Evolutionary conservation across 257 asterid genomes (phyloP).

Genomic region (Salvia splendens): DNA sequence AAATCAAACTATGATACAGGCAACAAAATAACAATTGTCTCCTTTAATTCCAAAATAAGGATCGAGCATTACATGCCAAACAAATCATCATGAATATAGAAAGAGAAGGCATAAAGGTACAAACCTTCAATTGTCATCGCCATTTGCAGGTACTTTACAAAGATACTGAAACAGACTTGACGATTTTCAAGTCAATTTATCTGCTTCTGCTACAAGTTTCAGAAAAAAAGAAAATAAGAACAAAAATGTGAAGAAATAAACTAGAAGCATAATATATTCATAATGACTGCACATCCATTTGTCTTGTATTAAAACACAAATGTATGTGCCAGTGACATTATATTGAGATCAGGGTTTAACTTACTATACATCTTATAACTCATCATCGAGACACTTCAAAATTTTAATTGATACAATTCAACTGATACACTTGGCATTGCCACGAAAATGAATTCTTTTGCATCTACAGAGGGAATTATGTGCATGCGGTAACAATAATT

Average conservation of each 20-base stretch:
- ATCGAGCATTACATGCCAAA: conserved; percentile 15
- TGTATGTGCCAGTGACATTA: neutral
- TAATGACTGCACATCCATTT: neutral
- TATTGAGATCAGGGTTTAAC: neutral
- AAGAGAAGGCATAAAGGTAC: conserved; percentile 18
- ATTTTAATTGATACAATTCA: neutral
- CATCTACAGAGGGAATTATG: neutral
- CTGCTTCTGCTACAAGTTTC: conserved; percentile 24
- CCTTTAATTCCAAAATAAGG: conserved; percentile 8
- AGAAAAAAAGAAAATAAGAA: neutral
- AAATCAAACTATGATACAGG: neutral
- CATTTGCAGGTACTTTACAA: conserved; percentile 45
- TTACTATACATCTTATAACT: conserved; percentile 5
- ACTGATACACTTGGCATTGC: conserved; percentile 1
- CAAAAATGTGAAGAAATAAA: conserved; percentile 1
- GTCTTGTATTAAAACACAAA: neutral
- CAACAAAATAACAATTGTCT: neutral
- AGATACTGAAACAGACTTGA: conserved; percentile 18
- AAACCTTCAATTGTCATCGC: conserved; percentile 91
- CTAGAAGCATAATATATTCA: neutral
- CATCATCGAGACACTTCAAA: neutral
- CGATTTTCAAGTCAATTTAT: conserved; percentile 18
- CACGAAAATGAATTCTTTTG: neutral
- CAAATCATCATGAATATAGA: neutral
- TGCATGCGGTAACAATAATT: neutral